A percentile compares a stretch with the other conserved stretches of the same genome.
Conservation (phyloP, 768 basidiomycete species). For the Auricularia heimuer region DNA sequence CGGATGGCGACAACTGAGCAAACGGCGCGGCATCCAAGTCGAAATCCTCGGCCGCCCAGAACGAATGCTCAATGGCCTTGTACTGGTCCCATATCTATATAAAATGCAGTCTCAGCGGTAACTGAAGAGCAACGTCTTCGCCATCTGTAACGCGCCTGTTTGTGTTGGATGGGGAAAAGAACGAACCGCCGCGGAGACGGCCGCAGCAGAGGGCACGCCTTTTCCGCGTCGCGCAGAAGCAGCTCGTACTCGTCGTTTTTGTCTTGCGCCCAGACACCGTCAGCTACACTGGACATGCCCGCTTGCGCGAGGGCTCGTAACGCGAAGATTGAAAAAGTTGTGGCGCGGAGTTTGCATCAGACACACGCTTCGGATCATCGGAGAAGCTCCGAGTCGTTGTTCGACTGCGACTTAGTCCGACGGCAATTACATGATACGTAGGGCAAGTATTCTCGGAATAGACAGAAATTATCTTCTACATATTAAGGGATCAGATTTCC, state of each 20-base stretch:
- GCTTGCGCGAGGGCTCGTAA: too few species aligned
- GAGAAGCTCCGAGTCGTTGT: too few species aligned
- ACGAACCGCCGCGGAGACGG: background rate
- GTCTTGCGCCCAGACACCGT: too few species aligned
- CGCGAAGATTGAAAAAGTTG: too few species aligned
- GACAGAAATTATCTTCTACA: too few species aligned
- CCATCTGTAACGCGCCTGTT: background rate
- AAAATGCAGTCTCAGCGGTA: background rate
- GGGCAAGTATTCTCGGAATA: too few species aligned
- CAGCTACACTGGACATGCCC: too few species aligned
- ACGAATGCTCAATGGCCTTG: conserved; percentile 88
- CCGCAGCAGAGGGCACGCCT: background rate
- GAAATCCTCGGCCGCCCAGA: conserved; percentile 91
- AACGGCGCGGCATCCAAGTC: conserved; percentile 68
- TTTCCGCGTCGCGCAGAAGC: background rate
- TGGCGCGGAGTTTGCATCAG: too few species aligned
- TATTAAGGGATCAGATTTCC: too few species aligned
- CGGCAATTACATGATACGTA: too few species aligned
- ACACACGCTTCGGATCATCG: too few species aligned
- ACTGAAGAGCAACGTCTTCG: background rate
- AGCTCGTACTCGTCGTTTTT: background rate
- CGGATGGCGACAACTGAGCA: conserved; percentile 73
- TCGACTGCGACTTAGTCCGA: too few species aligned
- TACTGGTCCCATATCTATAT: conserved; percentile 88
- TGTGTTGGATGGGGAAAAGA: conserved; percentile 1